Base-by-base conservation (phyloP, 768 basidiomycete genomes). In the Mycena albidolilacea region DNA sequence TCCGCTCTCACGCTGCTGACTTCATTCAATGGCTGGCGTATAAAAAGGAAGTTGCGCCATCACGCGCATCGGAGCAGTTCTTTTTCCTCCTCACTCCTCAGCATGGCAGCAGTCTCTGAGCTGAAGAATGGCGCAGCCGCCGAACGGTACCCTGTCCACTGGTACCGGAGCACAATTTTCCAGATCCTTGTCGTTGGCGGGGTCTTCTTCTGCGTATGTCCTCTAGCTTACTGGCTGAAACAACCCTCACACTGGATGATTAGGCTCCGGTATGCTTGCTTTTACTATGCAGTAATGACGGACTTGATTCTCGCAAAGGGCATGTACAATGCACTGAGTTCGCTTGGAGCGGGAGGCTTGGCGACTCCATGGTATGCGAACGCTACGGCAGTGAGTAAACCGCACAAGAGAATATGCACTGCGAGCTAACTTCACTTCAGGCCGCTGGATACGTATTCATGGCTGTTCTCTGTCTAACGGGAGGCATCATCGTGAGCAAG, bases 341-440 rank as follows among this genome's bases (percentile, higher is more conserved):
- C 80, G 17, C 68, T 82, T 7, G 81, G 81, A 35, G 81, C 81
- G 19, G 81, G 81, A 50, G 81, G 81, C 21, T 76, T 82, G 21
- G 81, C 81, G 2, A 81, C 81, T 23, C 81, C 81, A 9, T 81
- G 80, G 80, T 82, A 81, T 64, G 79, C 77, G 2, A 81, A 82
- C 52, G 80, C 81, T 6, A 80, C 81, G 17, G 77, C 79, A n/a
- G 57, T 59, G 39, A 59, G 35, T 39, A n/a, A 19, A 38, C 19
- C 39, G 11, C 30, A 14, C 30, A 37, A 39, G 19, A 38, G 10
- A 8, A 37, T 17, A 5, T 15, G 14, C 10, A 14, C 10, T 17
- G 35, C 55, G 12, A 35, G 12, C 14, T 30, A 19, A 1, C 6
- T n/a, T 19, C 8, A 14, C 39, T 38, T 59, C 37, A 37, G 9